phyloP scores from a whole-genome alignment of 2,329 filamentous ascomycete genomes.

The Arthrinium puccinioides region DNA sequence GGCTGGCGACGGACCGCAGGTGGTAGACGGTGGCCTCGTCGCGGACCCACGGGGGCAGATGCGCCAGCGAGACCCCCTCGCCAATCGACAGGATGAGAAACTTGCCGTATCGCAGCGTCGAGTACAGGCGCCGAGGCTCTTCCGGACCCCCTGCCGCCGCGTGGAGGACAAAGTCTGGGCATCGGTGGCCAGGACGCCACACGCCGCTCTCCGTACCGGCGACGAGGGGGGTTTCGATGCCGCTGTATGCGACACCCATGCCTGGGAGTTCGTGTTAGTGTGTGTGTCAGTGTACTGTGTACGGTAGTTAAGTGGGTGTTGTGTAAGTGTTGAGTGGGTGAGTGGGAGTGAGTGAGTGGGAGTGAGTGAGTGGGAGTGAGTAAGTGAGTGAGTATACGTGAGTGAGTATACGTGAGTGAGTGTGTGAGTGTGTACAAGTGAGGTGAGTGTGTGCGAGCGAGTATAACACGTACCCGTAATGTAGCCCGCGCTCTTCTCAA shows the following conservation, averaged over 20 bases:
- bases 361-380: too few relatives aligned
- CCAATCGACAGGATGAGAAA: conserved; percentile 19
- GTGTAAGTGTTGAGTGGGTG: too few relatives aligned
- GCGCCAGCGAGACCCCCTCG: too few relatives aligned
- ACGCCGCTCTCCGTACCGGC: conserved; percentile 22
- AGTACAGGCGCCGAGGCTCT: conserved; percentile 22
- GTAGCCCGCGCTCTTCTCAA: conserved; percentile 39
- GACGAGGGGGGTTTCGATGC: conserved; percentile 26
- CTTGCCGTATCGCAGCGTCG: conserved; percentile 22
- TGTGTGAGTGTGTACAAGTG: not conserved
- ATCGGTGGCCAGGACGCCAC: conserved; percentile 30
- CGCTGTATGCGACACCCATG: conserved; percentile 35
- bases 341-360: too few relatives aligned
- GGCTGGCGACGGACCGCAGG: too few relatives aligned
- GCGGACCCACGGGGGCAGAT: conserved; percentile 2
- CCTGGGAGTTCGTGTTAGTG: too few relatives aligned
- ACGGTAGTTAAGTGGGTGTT: too few relatives aligned
- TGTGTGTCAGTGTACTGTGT: too few relatives aligned
- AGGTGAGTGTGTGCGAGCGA: too few relatives aligned
- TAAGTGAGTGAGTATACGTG: not conserved
- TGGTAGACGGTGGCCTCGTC: conserved; percentile 6
- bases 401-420: not conserved
- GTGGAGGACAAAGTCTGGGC: conserved; percentile 27
- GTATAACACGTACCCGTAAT: conserved; percentile 30
- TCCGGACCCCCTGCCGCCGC: not conserved